phyloP scores from a whole-genome alignment of 306 rosid genomes.

The Cicer judaicum region DNA sequence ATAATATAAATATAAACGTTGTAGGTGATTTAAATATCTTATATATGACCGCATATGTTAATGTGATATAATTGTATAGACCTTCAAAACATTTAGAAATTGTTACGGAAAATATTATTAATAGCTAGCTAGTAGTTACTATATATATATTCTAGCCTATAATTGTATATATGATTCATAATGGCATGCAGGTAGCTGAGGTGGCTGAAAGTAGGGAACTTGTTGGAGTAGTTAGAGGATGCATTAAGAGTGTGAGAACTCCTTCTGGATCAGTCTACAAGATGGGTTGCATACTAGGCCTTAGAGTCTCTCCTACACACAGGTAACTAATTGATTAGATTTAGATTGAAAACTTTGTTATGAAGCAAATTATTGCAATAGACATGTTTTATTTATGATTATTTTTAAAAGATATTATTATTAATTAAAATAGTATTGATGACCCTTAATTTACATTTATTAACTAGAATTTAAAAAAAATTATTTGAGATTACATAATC shows the following conservation, averaged over 20 bases:
- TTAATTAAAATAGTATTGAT: too few species aligned
- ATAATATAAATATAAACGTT: too few species aligned
- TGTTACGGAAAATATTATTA: not conserved
- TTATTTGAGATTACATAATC: too few species aligned
- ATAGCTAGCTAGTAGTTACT: not conserved
- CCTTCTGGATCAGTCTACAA: slow-evolving; percentile 53
- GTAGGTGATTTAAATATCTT: too few species aligned
- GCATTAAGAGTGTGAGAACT: slow-evolving; percentile 66
- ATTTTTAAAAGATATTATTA: too few species aligned
- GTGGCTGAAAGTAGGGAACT: slow-evolving; percentile 60
- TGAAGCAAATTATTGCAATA: not conserved
- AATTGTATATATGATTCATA: not conserved
- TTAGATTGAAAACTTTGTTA: not conserved
- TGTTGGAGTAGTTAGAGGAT: slow-evolving; percentile 80
- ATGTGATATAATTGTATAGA: not conserved
- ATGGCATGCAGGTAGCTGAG: slow-evolving; percentile 69
- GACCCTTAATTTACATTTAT: too few species aligned
- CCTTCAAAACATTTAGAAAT: too few species aligned
- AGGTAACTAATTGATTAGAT: slow-evolving; percentile 44
- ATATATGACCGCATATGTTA: too few species aligned
- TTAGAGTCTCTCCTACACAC: slow-evolving; percentile 72
- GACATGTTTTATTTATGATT: too few species aligned
- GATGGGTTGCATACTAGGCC: slow-evolving; percentile 78
- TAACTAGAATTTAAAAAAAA: too few species aligned
- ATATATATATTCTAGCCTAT: not conserved